Percentiles rank a stretch among this genome's conserved stretches.
These are phyloP conservation scores for Cladobotryum mycophilum DNA, from an alignment of 2,329 filamentous ascomycete genomes.

Conservation along the genomic window DNA sequence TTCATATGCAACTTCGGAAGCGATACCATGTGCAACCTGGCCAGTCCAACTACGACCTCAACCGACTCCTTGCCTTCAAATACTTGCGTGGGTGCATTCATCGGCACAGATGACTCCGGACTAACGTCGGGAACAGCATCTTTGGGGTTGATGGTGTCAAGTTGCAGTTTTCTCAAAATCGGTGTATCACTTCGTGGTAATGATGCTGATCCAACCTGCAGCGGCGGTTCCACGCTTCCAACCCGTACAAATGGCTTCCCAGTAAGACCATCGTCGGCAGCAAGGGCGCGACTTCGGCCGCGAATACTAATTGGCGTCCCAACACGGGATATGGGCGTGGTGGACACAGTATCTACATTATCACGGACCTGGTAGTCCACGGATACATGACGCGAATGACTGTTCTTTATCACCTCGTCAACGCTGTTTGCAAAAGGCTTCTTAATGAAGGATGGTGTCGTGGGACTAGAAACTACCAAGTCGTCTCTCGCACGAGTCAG, in stretches of 20 bases:
- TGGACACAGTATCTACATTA: slow-evolving; percentile 18
- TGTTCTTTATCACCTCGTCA: neutral
- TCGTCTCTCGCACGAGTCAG: slow-evolving; percentile 1
- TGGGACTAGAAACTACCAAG: neutral
- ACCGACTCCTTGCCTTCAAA: slow-evolving; percentile 24
- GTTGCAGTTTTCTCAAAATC: neutral
- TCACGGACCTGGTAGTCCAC: slow-evolving; percentile 11
- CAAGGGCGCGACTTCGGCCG: slow-evolving; percentile 16
- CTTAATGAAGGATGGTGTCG: neutral
- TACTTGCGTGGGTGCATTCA: slow-evolving; percentile 4
- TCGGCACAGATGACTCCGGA: slow-evolving; percentile 7
- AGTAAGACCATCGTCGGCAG: slow-evolving; percentile 45
- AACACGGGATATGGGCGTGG: slow-evolving; percentile 16
- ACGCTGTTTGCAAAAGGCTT: neutral
- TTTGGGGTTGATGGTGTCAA: neutral
- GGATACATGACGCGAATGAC: neutral
- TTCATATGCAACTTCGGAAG: slow-evolving; percentile 82
- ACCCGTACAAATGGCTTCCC: slow-evolving; percentile 49
- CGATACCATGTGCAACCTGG: slow-evolving; percentile 82
- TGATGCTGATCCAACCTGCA: slow-evolving; percentile 3
- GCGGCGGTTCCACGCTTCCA: slow-evolving; percentile 26
- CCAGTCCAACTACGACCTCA: slow-evolving; percentile 79
- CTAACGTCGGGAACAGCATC: slow-evolving; percentile 8
- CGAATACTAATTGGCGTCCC: slow-evolving; percentile 20
- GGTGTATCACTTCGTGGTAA: slow-evolving; percentile 1